These are phyloP conservation scores for Penicillium thymicola DNA, from an alignment of 2,329 filamentous ascomycete genomes.

Conservation along the genomic window DNA sequence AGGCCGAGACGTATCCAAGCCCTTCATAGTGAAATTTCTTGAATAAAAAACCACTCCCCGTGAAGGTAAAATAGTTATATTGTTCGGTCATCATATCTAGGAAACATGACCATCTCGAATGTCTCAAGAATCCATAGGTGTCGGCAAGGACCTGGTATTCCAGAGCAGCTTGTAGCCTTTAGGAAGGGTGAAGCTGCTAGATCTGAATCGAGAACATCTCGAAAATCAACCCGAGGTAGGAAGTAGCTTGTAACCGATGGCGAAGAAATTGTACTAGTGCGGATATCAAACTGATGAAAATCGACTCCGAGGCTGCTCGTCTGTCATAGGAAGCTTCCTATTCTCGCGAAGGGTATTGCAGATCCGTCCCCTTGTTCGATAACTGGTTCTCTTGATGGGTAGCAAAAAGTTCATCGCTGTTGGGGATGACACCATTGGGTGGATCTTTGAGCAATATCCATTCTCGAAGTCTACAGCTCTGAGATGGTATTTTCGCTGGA, in stretches of 20 bases:
- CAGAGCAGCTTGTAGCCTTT: background rate
- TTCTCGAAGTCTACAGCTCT: too few species aligned
- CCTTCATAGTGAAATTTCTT: background rate
- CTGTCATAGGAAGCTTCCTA: conserved; percentile 1
- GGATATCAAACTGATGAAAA: conserved; percentile 1
- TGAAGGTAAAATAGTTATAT: background rate
- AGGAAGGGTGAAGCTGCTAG: background rate
- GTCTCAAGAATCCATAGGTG: background rate
- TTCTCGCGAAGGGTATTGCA: background rate
- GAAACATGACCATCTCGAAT: background rate
- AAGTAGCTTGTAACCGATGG: background rate
- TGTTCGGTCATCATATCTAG: background rate
- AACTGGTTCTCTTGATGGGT: too few species aligned
- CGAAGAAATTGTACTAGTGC: background rate
- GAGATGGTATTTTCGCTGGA: too few species aligned
- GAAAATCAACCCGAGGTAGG: background rate
- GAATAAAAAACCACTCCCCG: background rate
- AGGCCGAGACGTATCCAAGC: background rate
- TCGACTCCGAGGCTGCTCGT: background rate
- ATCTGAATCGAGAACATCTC: conserved; percentile 2
- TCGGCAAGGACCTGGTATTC: background rate
- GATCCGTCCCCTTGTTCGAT: background rate
- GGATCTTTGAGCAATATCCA: too few species aligned
- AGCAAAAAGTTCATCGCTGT: too few species aligned
- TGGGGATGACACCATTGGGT: too few species aligned